Evolutionary conservation across 164 flowering plant genomes (phyloP).

Genomic region (Umbellularia californica): DNA sequence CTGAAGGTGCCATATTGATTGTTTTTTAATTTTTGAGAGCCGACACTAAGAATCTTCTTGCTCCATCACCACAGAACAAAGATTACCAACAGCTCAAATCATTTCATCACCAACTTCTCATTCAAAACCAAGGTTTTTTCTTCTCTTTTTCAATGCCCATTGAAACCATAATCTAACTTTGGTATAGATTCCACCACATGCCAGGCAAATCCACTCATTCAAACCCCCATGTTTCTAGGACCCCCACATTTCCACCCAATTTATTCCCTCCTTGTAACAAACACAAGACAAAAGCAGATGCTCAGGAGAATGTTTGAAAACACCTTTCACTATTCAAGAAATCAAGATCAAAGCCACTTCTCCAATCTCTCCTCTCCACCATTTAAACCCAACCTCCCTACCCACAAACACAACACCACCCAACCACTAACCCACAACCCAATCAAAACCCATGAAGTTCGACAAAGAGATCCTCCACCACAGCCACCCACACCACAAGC

Average conservation of each 20-base stretch:
- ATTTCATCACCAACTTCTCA: neutral
- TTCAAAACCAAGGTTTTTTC: neutral
- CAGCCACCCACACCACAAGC: constrained; percentile 48
- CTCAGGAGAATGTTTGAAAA: constrained; percentile 9
- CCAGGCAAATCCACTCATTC: constrained; percentile 13
- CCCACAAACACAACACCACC: neutral
- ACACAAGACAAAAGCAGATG: constrained; percentile 30
- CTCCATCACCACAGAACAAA: no score
- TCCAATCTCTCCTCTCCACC: neutral
- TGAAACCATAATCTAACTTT: constrained; percentile 4
- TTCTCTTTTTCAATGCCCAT: neutral
- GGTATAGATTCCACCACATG: constrained; percentile 27
- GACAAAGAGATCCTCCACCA: constrained; percentile 48
- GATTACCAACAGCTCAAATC: neutral
- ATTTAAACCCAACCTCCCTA: constrained; percentile 14
- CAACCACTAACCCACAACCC: neutral
- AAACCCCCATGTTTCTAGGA: constrained; percentile 5
- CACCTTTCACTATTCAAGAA: constrained; percentile 12
- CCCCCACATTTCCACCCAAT: constrained; percentile 1
- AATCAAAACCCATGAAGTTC: constrained; percentile 29
- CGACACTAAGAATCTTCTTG: no score
- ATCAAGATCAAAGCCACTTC: neutral
- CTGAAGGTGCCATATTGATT: no score
- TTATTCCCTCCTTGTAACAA: constrained; percentile 25
- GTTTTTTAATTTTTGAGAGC: no score